Conservation (phyloP, 192 early-diverging fungal genomes). For the Coemansia sp. region DNA sequence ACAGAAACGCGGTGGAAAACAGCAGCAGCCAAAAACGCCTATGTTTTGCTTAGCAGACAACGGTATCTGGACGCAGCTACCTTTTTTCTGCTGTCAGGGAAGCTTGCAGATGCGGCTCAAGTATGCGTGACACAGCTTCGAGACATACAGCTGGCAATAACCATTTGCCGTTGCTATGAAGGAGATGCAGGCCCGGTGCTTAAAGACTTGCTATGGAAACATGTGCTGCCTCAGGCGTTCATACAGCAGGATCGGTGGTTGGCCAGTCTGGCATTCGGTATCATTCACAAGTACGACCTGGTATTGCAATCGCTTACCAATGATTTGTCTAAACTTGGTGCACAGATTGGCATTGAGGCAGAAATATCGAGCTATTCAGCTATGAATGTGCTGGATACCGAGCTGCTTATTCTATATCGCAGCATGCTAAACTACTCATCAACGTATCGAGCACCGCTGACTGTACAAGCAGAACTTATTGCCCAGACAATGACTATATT, state of each 20-base stretch:
- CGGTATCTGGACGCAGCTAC: conserved; percentile 90
- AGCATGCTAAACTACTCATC: conserved; percentile 48
- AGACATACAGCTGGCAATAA: conserved; percentile 89
- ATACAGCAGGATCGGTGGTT: conserved; percentile 45
- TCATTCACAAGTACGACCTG: conserved; percentile 41
- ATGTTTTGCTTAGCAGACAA: conserved; percentile 92
- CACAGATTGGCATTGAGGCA: conserved; percentile 30
- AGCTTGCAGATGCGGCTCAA: conserved; percentile 85
- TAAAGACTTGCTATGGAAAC: conserved; percentile 33
- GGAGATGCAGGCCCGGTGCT: conserved; percentile 60
- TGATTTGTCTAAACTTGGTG: conserved; percentile 26
- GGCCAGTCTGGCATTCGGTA: conserved; percentile 42
- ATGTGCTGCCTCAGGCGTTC: conserved; percentile 41
- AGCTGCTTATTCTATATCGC: conserved; percentile 46
- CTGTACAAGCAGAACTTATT: conserved; percentile 47
- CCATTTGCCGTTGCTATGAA: conserved; percentile 88
- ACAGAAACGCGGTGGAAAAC: conserved; percentile 83
- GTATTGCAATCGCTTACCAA: conserved; percentile 42
- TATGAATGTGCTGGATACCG: conserved; percentile 47
- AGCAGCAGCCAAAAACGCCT: conserved; percentile 97
- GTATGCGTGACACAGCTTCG: conserved; percentile 89
- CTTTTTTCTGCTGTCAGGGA: conserved; percentile 90
- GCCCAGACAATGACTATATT: conserved; percentile 54
- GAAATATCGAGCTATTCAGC: conserved; percentile 25
- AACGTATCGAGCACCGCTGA: conserved; percentile 40